A percentile compares a stretch with the other conserved stretches of the same genome.
Evolutionary conservation across 164 flowering plant genomes (phyloP).

Genomic region (Nelumbo lutea): DNA sequence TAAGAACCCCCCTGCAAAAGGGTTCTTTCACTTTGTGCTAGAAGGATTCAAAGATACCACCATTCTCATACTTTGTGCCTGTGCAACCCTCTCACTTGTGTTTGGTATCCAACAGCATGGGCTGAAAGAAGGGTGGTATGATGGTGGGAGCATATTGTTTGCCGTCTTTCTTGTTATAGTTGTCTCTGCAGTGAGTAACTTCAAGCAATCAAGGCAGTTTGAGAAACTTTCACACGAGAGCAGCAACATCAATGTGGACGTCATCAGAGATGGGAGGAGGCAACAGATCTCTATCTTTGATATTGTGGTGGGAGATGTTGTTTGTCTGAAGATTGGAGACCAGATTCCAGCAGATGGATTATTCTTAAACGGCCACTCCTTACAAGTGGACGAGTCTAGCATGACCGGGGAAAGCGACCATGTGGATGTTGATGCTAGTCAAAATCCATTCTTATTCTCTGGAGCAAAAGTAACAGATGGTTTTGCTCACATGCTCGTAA

Average conservation of each 20-base stretch:
- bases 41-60: not conserved
- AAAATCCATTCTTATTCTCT: slow-evolving; percentile 24
- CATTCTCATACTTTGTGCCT: not conserved
- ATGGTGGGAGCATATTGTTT: not conserved
- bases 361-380: not conserved
- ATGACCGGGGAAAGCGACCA: not conserved
- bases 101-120: slow-evolving; percentile 4
- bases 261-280: not conserved
- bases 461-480: slow-evolving; percentile 23
- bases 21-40: not conserved
- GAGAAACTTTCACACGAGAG: not conserved
- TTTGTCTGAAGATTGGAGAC: slow-evolving; percentile 5
- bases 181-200: not conserved
- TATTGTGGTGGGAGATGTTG: not conserved
- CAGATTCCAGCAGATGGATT: not conserved
- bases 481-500: slow-evolving; percentile 11
- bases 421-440: slow-evolving; percentile 2
- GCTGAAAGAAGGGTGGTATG: not conserved
- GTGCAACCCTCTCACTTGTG: not conserved
- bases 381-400: slow-evolving; percentile 2
- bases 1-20: not conserved
- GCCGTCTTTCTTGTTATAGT: slow-evolving; percentile 1
- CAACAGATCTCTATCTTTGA: not conserved
- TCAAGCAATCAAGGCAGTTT: not conserved
- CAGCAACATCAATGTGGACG: not conserved